phyloP scores from a whole-genome alignment of 78 protist species.

The Ministeria vibrans region DNA sequence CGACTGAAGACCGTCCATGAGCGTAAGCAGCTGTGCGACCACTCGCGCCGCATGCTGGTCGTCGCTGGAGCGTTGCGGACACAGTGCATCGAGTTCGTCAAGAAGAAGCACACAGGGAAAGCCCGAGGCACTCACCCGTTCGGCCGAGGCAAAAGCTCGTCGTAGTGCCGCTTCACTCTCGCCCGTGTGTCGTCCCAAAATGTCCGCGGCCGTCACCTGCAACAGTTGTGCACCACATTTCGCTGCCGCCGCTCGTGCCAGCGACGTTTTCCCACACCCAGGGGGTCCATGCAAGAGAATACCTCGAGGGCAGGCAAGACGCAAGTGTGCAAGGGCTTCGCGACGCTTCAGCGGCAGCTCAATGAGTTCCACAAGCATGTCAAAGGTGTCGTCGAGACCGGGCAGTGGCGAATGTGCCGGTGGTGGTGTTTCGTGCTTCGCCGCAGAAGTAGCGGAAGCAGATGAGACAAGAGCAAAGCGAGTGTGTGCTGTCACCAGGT shows the following conservation, averaged over 20 bases:
- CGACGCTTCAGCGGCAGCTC: slow-evolving; percentile 24
- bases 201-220: neutral
- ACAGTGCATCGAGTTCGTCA: slow-evolving; percentile 93
- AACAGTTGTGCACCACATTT: neutral
- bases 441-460: too few species aligned
- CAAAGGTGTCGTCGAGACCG: too few species aligned
- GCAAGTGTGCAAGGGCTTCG: neutral
- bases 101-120: slow-evolving; percentile 83
- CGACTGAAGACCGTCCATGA: slow-evolving; percentile 84
- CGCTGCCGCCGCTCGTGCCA: slow-evolving; percentile 48
- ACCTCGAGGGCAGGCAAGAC: slow-evolving; percentile 36
- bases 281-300: slow-evolving; percentile 69
- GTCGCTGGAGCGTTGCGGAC: slow-evolving; percentile 31
- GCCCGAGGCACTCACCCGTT: slow-evolving; percentile 18
- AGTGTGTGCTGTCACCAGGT: too few species aligned
- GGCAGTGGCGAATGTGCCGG: too few species aligned
- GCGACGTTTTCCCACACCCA: slow-evolving; percentile 63
- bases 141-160: neutral
- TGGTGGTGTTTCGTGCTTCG: too few species aligned
- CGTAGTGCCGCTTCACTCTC: neutral
- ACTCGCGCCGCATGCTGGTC: slow-evolving; percentile 31
- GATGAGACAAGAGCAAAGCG: too few species aligned
- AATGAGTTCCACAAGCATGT: slow-evolving; percentile 21
- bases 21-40: slow-evolving; percentile 77
- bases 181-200: neutral